Base-by-base conservation (phyloP, 2,329 filamentous ascomycete species). In the Pseudofabraea citricarpa region DNA sequence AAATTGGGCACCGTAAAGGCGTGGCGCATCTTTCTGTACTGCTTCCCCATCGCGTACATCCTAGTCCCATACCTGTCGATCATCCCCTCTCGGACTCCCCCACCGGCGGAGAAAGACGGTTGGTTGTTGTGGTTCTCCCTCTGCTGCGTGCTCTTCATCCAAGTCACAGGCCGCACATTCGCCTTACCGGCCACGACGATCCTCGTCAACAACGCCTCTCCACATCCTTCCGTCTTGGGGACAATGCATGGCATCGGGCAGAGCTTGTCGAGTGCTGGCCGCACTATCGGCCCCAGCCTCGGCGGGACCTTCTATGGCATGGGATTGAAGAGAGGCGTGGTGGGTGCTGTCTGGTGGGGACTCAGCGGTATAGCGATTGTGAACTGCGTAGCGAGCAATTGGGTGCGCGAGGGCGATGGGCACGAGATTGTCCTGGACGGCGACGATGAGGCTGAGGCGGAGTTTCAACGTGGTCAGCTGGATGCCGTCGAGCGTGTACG, bases 81-180 rank as follows among this genome's bases (percentile, higher is more conserved):
- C 32, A 70, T 90, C 2, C 84, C 81, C 0, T 49, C 46, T 5
- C 23, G 20, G 6, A 40, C 46, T 7, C 40, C 44, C 8, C 46
- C 46, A 15, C 46, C 46, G n/a, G 33, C 33, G 8, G 36, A 36
- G 19, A 46, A 49, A 23, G 37, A 38, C n/a, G 50, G 46, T 22
- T 29, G 45, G 12, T 20, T 27, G 13, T 13, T 48, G 15, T 47
- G 45, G 45, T 13, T 47, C 5, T 37, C 33, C 16, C 35, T 37
- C 35, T 37, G 35, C 19, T 9, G 75, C 1, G 79, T 87, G 1
- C 68, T 87, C 2, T 69, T 78, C 8, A 58, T 88, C 4, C 85
- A 90, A 57, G 85, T 89, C 15, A 71, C 83, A 4, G 85, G 82
- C 0, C 73, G 86, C 22, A 90, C 86, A 0, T 88, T 90, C 54